Conservation (phyloP, 129 eudicot genomes). For the Flaveria robusta region DNA sequence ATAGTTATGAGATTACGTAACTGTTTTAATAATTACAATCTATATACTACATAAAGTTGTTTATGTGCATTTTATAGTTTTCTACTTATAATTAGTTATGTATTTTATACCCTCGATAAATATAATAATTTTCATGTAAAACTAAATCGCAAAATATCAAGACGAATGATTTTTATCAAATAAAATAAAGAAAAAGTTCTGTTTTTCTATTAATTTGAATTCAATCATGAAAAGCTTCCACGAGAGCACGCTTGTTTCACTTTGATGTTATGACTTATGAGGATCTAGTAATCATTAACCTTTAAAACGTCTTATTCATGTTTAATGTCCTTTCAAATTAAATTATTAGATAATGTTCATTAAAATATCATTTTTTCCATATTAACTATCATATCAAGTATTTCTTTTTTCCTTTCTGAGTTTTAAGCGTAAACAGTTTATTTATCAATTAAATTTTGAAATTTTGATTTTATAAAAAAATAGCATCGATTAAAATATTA, state of each 20-base stretch:
- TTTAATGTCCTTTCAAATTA: neutral
- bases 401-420: too few species aligned
- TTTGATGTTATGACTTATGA: slow-evolving; percentile 25
- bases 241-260: slow-evolving; percentile 25
- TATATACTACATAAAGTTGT: too few species aligned
- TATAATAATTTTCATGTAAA: too few species aligned
- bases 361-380: neutral
- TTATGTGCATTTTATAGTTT: too few species aligned
- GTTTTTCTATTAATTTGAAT: neutral
- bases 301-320: slow-evolving; percentile 17
- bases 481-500: neutral
- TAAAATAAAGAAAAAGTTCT: too few species aligned
- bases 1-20: too few species aligned
- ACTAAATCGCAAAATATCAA: too few species aligned
- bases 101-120: too few species aligned
- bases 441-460: neutral
- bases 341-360: neutral
- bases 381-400: too few species aligned
- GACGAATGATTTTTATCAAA: neutral
- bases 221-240: slow-evolving; percentile 25
- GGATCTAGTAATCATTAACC: slow-evolving; percentile 19
- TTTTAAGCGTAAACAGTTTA: neutral
- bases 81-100: too few species aligned
- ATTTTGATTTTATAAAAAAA: neutral
- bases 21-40: too few species aligned